Conservation (phyloP, 2,329 filamentous ascomycete species). For the Colletotrichum sp. region DNA sequence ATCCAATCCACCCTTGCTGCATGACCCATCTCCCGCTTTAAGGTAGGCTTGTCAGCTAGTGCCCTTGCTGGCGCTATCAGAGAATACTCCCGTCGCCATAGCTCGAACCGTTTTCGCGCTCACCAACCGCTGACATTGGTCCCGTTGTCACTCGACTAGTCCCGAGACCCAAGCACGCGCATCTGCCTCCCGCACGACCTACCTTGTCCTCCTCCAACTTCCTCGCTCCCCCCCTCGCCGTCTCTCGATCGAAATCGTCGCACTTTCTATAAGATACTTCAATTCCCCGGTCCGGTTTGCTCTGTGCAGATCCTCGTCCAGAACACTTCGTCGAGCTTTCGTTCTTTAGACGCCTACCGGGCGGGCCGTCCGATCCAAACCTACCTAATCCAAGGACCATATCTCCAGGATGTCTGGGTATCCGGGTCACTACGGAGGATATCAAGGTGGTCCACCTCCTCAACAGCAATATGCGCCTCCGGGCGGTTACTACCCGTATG, state of each 20-base stretch:
- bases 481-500: conserved; percentile 57
- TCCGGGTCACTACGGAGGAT: conserved; percentile 56
- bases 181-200: background rate
- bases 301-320: background rate
- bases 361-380: background rate
- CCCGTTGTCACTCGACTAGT: conserved; percentile 6
- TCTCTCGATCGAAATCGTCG: background rate
- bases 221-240: background rate
- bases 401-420: conserved; percentile 64
- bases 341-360: background rate
- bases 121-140: conserved; percentile 3
- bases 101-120: background rate
- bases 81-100: background rate
- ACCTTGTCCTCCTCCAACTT: background rate
- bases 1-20: conserved; percentile 4
- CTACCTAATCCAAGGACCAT: background rate
- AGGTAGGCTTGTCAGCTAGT: conserved; percentile 1
- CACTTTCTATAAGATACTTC: background rate
- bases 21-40: conserved; percentile 3
- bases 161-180: conserved; percentile 13
- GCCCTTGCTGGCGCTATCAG: background rate
- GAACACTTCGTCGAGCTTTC: background rate
- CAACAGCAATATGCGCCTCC: conserved; percentile 43
- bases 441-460: conserved; percentile 36
- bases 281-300: background rate